Evolutionary conservation across 2,329 filamentous ascomycete genomes (phyloP), one percentile per base, ranked within the genome.

Genomic region (Fusarium miscanthi): DNA sequence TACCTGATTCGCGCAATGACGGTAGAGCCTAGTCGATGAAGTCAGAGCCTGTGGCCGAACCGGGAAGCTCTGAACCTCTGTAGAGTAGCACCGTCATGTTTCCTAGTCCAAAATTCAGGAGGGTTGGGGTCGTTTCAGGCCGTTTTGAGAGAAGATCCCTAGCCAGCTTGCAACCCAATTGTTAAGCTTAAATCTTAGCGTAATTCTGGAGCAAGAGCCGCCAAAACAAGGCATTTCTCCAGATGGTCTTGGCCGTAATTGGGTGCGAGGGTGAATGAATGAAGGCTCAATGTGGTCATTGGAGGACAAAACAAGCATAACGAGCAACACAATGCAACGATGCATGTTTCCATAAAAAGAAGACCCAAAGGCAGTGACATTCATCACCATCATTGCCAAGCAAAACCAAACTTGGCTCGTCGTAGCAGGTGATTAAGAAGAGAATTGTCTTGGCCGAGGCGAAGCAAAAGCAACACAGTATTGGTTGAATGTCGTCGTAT

Each of bases 111-210:
- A 25, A 16, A 41, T 14, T 23, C 59, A 48, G n/a, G 61, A 66
- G 17, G 52, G 52, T 31, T 51, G 58, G 51, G 45, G 37, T 41
- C 31, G 65, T 69, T 69, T 64, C 52, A 53, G 51, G 52, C 37
- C 41, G 59, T 43, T 69, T 48, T 67, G 49, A 58, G 25, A 40
- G 43, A 38, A 40, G 57, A 56, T 52, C 70, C 70, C 70, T 62
- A 56, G 56, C 54, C 60, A 59, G 51, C 38, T 49, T 68, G 63
- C 48, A 52, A 57, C 49, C 58, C 51, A 64, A 52, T 42, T 52
- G 62, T 73, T 73, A 71, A 73, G 70, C 70, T 73, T 73, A 73
- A 73, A 71, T 71, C 37, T 72, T 73, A 74, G 70, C 70, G 66
- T 27, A 49, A 17, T 59, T 54, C 37, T 67, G 66, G 42, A 51